Percentiles rank a stretch among this genome's conserved stretches.
Evolutionary conservation across 116 monocot genomes (phyloP).

Genomic region (Posidonia oceanica): DNA sequence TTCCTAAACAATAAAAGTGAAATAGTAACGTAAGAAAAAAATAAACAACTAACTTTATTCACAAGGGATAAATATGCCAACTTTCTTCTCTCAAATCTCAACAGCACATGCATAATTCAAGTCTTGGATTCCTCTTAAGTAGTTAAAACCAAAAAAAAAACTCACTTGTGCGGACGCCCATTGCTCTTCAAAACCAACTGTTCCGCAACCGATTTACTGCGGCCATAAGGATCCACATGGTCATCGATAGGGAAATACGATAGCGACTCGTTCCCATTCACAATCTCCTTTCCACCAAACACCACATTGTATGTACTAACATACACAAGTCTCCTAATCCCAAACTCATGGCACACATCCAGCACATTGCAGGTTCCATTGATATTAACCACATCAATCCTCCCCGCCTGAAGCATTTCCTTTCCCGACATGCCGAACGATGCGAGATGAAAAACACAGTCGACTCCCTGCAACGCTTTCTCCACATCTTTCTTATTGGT

Average conservation of each 20-base stretch:
- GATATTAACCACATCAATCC: slow-evolving; percentile 62
- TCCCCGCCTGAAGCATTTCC: slow-evolving; percentile 77
- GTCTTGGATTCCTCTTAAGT: background rate
- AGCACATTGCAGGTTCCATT: slow-evolving; percentile 86
- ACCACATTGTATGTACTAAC: slow-evolving; percentile 94
- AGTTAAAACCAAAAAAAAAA: background rate
- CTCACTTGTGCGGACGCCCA: slow-evolving; percentile 70
- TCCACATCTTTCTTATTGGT: slow-evolving; percentile 58
- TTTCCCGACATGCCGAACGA: slow-evolving; percentile 98
- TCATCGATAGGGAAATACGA: slow-evolving; percentile 81
- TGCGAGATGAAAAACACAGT: slow-evolving; percentile 95
- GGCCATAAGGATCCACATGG: slow-evolving; percentile 93
- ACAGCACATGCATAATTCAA: background rate
- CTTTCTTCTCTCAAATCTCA: background rate
- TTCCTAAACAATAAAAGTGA: slow-evolving; percentile 21
- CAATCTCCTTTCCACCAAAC: slow-evolving; percentile 88
- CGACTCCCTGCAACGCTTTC: slow-evolving; percentile 46
- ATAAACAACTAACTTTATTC: background rate
- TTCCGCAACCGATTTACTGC: slow-evolving; percentile 83
- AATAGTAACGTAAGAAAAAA: background rate
- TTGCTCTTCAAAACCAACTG: slow-evolving; percentile 89
- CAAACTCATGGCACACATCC: slow-evolving; percentile 67
- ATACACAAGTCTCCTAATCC: slow-evolving; percentile 75
- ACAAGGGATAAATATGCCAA: background rate
- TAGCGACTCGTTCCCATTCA: slow-evolving; percentile 76